Conservation (phyloP, 208 protist species). For the Porcisia hertigi region DNA sequence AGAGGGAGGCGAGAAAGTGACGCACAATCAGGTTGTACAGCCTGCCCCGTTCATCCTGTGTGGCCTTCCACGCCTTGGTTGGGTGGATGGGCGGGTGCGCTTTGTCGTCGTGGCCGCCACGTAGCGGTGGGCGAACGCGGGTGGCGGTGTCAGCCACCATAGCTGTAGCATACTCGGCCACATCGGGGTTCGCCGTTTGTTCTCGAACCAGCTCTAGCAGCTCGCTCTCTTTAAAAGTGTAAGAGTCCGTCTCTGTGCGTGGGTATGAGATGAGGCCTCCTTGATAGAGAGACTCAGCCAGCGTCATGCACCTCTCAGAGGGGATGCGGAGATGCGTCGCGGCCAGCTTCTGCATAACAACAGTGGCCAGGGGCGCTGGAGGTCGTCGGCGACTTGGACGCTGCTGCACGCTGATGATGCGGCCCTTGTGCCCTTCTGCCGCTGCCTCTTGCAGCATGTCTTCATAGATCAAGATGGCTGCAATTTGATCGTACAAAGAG, state of each 20-base stretch:
- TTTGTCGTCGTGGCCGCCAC: constrained; percentile 96
- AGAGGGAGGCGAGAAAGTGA: constrained; percentile 98
- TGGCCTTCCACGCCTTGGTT: constrained; percentile 67
- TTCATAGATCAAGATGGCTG: constrained; percentile 69
- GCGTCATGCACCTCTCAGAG: constrained; percentile 95
- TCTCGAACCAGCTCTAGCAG: constrained; percentile 77
- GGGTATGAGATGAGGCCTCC: constrained; percentile 96
- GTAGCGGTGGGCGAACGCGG: constrained; percentile 91
- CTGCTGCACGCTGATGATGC: constrained; percentile 72
- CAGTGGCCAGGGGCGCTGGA: constrained; percentile 97
- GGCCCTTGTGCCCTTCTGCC: constrained; percentile 36
- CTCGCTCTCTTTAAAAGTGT: constrained; percentile 86
- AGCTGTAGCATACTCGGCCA: constrained; percentile 54
- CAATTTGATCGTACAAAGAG: constrained; percentile 71
- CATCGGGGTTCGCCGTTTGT: constrained; percentile 66
- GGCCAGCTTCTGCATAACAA: constrained; percentile 97
- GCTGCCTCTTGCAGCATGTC: constrained; percentile 62
- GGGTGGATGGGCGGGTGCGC: constrained; percentile 99
- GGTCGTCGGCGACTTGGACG: constrained; percentile 63
- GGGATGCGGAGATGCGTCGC: constrained; percentile 92
- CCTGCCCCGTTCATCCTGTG: constrained; percentile 48
- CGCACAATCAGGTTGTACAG: constrained; percentile 97
- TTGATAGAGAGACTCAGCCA: constrained; percentile 93
- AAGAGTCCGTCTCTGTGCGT: constrained; percentile 97
- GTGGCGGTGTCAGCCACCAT: constrained; percentile 53